These are phyloP conservation scores for Amphicarpaea edgeworthii DNA, from an alignment of 306 rosid species.

Conservation along the genomic window DNA sequence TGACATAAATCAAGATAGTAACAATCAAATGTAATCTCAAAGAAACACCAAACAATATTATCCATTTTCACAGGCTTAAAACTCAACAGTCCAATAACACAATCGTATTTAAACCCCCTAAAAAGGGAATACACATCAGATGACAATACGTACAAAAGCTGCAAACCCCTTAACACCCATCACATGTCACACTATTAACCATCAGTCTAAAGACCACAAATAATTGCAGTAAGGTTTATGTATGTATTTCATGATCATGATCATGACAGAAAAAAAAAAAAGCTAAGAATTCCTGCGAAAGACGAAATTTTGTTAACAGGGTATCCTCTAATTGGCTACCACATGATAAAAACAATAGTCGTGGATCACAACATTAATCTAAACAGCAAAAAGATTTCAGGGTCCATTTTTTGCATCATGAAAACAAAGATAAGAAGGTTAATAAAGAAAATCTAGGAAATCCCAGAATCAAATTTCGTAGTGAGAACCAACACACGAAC, in stretches of 20 bases:
- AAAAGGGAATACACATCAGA: no score
- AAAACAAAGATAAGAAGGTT: neutral
- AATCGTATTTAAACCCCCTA: no score
- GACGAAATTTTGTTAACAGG: neutral
- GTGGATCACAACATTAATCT: slow-evolving; percentile 2
- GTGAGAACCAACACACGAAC: no score
- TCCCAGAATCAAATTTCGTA: neutral
- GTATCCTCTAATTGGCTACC: neutral
- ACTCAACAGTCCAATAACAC: neutral
- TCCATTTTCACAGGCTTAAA: neutral
- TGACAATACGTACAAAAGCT: no score
- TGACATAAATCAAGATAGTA: neutral
- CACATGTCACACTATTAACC: neutral
- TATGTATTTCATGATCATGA: neutral
- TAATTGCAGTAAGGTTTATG: no score
- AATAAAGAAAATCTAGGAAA: neutral
- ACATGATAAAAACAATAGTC: neutral
- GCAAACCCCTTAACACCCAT: no score
- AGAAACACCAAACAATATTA: neutral
- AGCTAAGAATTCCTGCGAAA: neutral
- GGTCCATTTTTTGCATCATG: neutral
- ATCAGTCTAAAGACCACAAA: neutral
- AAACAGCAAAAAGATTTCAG: neutral
- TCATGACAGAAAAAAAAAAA: neutral
- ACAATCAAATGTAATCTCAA: neutral